Base-by-base conservation (phyloP, 495 filamentous ascomycete species). In the Penicillium cosmopolitanum region DNA sequence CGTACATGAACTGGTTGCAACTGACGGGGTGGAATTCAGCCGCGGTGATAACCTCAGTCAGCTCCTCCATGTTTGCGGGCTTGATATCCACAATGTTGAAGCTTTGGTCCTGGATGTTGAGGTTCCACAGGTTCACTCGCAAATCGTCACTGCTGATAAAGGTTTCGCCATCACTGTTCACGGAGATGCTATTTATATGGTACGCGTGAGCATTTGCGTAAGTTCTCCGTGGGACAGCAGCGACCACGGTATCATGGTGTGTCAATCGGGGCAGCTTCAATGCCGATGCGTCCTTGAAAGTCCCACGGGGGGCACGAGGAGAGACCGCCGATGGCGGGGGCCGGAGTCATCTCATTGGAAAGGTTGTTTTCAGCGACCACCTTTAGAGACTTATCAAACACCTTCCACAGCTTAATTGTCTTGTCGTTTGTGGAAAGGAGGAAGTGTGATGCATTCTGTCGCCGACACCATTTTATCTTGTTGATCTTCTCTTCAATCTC, bases 401-500 rank as follows among this genome's bases (percentile, higher is more conserved):
- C 96, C 76, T 98, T 98, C 95, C 95, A 98, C 58, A 98, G 82
- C 81, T 98, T 98, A 84, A 98, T 98, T 43, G 95, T 98, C 79
- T 98, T 98, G 80, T 98, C 95, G 73, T 98, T 98, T 55, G 95
- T 98, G 11, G 95, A 98, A 46, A 98, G 87, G 25, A 98, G 87
- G 75, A 96, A 98, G 78, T 98, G 95, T 36, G 95, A 97, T 60
- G 95, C 90, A 82, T 98, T 98, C 74, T 97, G 93, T 76, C 95
- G 87, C 67, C 90, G 87, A 75, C 95, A 98, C 95, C 95, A 98
- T 80, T 98, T 98, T 77, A 98, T 98, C 82, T 98, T 98, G 84
- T 98, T 98, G 84, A 98, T 98, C 81, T 98, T 98, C 79, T 98
- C 95, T 84, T 98, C 95, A 65, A 98, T 98, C 79, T 98, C 95